These are phyloP conservation scores for Acer yangbiense DNA, from an alignment of 345 rosid genomes.

Conservation along the genomic window DNA sequence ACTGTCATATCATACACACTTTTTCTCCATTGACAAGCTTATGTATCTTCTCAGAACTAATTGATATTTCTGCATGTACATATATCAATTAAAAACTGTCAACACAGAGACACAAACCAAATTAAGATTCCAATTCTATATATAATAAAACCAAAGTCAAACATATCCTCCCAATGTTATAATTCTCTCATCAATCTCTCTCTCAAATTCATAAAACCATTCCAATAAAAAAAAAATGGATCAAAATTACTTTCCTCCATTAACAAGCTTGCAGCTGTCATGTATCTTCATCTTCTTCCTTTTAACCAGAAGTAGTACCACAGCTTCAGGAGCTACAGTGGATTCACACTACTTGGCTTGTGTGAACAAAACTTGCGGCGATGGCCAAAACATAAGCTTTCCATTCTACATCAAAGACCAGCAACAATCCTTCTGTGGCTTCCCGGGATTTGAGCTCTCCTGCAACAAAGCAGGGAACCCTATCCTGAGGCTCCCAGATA, in stretches of 20 bases:
- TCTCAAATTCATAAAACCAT: background rate
- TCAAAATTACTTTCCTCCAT: background rate
- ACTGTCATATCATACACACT: background rate
- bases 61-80: no score
- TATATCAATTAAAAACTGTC: no score
- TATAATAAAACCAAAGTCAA: no score
- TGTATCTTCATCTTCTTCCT: conserved; percentile 9
- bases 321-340: background rate
- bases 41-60: no score
- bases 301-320: background rate
- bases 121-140: no score
- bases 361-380: conserved; percentile 32
- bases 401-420: conserved; percentile 38
- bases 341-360: conserved; percentile 29
- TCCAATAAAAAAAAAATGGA: background rate
- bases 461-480: conserved; percentile 30
- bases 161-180: no score
- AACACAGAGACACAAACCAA: no score
- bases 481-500: conserved; percentile 25
- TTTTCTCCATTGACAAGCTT: conserved; percentile 14
- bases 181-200: background rate
- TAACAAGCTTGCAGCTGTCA: background rate
- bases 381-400: conserved; percentile 29
- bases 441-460: conserved; percentile 46
- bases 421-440: conserved; percentile 41